Evolutionary conservation across 192 early-diverging fungal genomes (phyloP).

Genomic region (Coemansia sp.): DNA sequence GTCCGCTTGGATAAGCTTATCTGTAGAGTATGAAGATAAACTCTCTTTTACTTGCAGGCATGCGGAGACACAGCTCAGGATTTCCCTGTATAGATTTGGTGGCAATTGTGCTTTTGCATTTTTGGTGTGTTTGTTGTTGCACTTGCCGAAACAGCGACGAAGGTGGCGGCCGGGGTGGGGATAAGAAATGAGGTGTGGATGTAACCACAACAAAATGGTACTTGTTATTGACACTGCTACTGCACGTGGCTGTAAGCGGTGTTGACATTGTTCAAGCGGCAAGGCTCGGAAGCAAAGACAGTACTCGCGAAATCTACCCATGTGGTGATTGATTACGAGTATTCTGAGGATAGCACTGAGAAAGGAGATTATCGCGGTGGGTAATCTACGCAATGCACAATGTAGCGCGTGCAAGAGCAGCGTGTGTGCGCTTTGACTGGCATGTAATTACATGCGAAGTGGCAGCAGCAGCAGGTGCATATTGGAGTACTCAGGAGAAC

Average conservation of each 20-base stretch:
- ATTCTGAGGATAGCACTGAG: not conserved
- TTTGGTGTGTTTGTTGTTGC: not conserved
- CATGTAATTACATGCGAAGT: not conserved
- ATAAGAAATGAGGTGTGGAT: not conserved
- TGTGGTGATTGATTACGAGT: constrained; percentile 4
- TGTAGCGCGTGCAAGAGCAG: not conserved
- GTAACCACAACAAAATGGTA: not conserved
- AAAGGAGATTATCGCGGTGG: not conserved
- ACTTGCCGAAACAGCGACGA: not conserved
- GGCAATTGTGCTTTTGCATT: not conserved
- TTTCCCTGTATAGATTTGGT: not conserved
- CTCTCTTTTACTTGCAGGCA: not conserved
- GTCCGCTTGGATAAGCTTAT: not conserved
- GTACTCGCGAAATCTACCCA: not conserved
- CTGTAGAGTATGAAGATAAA: not conserved
- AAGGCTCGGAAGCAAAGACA: not conserved
- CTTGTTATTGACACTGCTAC: not conserved
- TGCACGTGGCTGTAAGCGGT: not conserved
- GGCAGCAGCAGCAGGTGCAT: not conserved
- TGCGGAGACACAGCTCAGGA: not conserved
- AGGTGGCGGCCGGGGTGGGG: not conserved
- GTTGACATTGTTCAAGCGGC: not conserved
- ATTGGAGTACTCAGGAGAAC: not conserved
- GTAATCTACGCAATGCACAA: not conserved
- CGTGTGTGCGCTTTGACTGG: not conserved